Conservation (phyloP, 441 rosid genomes). For the Eruca vesicaria region DNA sequence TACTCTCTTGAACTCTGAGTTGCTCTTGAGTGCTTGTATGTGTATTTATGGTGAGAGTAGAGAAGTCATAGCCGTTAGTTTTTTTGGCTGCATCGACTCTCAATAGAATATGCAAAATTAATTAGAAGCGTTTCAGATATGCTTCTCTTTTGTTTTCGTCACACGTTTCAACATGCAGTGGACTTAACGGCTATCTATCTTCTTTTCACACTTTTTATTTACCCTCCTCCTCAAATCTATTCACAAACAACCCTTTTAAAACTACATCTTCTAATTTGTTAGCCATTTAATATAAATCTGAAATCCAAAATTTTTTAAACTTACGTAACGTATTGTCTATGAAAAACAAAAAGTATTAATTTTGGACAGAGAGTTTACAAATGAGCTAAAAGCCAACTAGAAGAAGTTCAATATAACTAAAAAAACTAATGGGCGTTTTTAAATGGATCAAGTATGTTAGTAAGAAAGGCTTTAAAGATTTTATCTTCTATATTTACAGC, state of each 20-base stretch:
- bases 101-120: conserved; percentile 16
- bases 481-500: neutral
- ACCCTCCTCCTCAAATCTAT: neutral
- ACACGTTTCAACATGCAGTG: conserved; percentile 62
- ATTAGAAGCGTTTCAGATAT: conserved; percentile 26
- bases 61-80: conserved; percentile 44
- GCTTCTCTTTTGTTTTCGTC: conserved; percentile 2
- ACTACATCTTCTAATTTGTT: neutral
- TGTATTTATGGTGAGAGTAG: conserved; percentile 32
- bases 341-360: neutral
- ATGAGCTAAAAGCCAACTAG: neutral
- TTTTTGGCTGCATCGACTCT: conserved; percentile 31
- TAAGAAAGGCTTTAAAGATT: neutral
- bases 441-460: neutral
- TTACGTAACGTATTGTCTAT: neutral
- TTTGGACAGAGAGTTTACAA: neutral
- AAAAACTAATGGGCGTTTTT: neutral
- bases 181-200: conserved; percentile 49
- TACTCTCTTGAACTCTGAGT: neutral
- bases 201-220: conserved; percentile 5
- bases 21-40: neutral
- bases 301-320: neutral
- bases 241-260: conserved; percentile 1
- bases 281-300: neutral
- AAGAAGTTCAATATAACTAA: neutral